Evolutionary conservation across 2,329 filamentous ascomycete genomes (phyloP).

Genomic region (Akanthomyces lecanii): DNA sequence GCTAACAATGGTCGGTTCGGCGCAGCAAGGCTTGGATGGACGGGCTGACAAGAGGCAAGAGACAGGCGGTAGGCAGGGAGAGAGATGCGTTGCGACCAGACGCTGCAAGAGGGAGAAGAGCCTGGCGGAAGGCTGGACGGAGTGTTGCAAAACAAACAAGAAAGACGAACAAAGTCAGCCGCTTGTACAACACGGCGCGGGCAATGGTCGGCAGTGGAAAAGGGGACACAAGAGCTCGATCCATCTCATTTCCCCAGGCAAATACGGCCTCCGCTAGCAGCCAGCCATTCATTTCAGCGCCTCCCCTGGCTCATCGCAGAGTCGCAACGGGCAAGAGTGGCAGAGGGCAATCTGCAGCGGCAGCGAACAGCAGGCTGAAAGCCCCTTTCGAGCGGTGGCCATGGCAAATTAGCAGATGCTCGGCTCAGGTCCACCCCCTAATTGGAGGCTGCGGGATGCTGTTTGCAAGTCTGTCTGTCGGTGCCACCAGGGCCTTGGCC

Average conservation of each 20-base stretch:
- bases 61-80: not conserved
- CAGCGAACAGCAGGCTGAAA: not conserved
- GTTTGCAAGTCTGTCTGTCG: not conserved
- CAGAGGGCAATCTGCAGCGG: slow-evolving; percentile 11
- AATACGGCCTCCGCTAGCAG: slow-evolving; percentile 5
- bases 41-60: not conserved
- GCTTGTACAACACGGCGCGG: no score
- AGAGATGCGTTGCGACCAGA: not conserved
- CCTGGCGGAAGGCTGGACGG: not conserved
- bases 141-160: not conserved
- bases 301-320: not conserved
- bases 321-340: not conserved
- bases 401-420: slow-evolving; percentile 12
- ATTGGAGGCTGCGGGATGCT: not conserved
- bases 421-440: not conserved
- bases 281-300: slow-evolving; percentile 11
- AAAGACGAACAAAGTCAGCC: not conserved
- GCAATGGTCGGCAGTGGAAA: not conserved
- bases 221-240: slow-evolving; percentile 9
- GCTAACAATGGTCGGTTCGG: not conserved
- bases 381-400: slow-evolving; percentile 8
- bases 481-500: slow-evolving; percentile 6
- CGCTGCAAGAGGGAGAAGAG: not conserved
- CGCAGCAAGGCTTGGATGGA: not conserved
- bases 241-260: slow-evolving; percentile 16